A percentile compares a stretch with the other conserved stretches of the same genome.
phyloP scores from a whole-genome alignment of 2,329 filamentous ascomycete genomes.

The Fonsecaea pedrosoi region DNA sequence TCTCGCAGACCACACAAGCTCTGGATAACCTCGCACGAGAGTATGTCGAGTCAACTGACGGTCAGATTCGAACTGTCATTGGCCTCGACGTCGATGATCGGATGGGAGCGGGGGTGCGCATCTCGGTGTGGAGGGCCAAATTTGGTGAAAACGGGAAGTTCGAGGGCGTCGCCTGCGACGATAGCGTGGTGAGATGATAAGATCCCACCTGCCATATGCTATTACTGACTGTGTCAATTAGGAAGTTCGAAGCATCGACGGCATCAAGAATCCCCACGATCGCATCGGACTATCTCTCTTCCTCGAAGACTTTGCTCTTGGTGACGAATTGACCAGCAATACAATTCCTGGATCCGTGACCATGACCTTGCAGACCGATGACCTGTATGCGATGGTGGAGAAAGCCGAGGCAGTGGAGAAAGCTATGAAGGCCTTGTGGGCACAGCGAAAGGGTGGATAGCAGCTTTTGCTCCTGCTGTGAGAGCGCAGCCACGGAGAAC shows the following conservation, averaged over 20 bases:
- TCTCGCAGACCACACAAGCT: constrained; percentile 5
- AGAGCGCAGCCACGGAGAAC: background rate
- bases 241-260: background rate
- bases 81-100: constrained; percentile 9
- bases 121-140: constrained; percentile 19
- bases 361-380: background rate
- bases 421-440: too few species aligned
- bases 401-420: background rate
- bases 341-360: background rate
- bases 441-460: too few species aligned
- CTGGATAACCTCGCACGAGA: constrained; percentile 9
- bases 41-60: constrained; percentile 9
- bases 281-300: background rate
- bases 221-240: background rate
- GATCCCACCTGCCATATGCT: background rate
- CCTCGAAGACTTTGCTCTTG: background rate
- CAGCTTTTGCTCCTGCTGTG: background rate
- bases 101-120: background rate
- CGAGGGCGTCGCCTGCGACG: constrained; percentile 10
- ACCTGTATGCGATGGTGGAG: background rate
- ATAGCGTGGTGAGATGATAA: background rate
- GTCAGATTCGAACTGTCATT: constrained; percentile 15
- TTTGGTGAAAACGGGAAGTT: constrained; percentile 12
- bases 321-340: background rate
- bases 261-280: background rate